Evolutionary conservation across 306 rosid species (phyloP).

Genomic region (Quillaja saponaria): DNA sequence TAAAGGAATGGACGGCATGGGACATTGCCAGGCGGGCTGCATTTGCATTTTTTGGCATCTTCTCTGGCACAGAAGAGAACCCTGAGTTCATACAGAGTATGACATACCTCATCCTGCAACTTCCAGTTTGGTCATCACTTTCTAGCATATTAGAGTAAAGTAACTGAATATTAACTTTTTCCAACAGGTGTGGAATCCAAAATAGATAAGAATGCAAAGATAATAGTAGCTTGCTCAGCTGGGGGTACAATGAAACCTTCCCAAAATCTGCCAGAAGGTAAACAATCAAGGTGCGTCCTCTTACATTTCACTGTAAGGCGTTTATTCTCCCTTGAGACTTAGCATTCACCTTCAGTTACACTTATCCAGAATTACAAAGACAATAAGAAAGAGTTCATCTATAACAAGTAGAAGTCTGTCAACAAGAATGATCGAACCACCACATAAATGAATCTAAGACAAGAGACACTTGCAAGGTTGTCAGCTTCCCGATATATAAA

Average conservation of each 20-base stretch:
- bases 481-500: too few relatives aligned
- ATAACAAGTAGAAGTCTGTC: too few relatives aligned
- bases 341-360: constrained; percentile 4
- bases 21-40: constrained; percentile 98
- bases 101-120: constrained; percentile 14
- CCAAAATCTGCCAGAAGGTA: constrained; percentile 93
- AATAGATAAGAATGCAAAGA: constrained; percentile 67
- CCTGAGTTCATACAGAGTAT: constrained; percentile 80
- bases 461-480: too few relatives aligned
- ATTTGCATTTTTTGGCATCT: constrained; percentile 94
- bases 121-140: constrained; percentile 11
- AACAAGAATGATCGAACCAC: too few relatives aligned
- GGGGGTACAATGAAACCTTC: constrained; percentile 95
- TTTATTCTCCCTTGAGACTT: neutral
- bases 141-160: constrained; percentile 6
- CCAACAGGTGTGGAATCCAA: constrained; percentile 72
- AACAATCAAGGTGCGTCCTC: constrained; percentile 74
- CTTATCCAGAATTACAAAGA: too few relatives aligned
- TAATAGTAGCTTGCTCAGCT: constrained; percentile 85
- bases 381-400: too few relatives aligned
- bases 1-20: constrained; percentile 99
- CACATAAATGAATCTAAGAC: too few relatives aligned
- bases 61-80: constrained; percentile 96
- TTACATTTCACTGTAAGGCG: neutral
- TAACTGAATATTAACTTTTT: constrained; percentile 13